Evolutionary conservation across 306 rosid genomes (phyloP).

Genomic region (Purshia tridentata): DNA sequence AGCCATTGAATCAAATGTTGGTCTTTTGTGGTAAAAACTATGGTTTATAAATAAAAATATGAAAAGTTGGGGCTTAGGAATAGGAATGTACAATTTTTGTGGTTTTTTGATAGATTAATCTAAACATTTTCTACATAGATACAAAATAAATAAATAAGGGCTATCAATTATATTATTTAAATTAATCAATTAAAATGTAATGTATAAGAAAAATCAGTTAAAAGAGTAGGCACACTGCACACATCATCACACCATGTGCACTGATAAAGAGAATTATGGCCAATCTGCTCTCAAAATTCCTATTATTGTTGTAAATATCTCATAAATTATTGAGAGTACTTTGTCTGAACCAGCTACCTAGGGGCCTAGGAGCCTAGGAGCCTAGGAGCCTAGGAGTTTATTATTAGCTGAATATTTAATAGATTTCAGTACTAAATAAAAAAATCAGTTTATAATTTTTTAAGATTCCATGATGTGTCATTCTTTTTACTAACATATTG

Average conservation of each 20-base stretch:
- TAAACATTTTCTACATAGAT: too few species aligned
- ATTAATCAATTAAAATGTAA: too few species aligned
- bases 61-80: too few species aligned
- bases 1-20: too few species aligned
- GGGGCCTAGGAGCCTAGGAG: too few species aligned
- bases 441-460: background rate
- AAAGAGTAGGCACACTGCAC: background rate
- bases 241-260: conserved; percentile 26
- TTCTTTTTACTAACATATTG: background rate
- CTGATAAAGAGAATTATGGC: background rate
- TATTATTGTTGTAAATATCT: background rate
- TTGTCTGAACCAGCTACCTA: background rate
- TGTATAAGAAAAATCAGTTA: background rate
- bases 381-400: too few species aligned
- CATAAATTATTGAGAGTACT: background rate
- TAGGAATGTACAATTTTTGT: too few species aligned
- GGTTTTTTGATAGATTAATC: too few species aligned
- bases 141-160: too few species aligned
- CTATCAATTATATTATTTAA: too few species aligned
- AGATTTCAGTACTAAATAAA: background rate
- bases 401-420: background rate
- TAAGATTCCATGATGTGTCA: background rate
- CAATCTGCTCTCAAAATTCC: background rate
- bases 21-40: too few species aligned
- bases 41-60: too few species aligned